Percentiles rank a stretch among this genome's conserved stretches.
Evolutionary conservation across 768 basidiomycete genomes (phyloP).

Genomic region (Hygrophorus pudorinus): DNA sequence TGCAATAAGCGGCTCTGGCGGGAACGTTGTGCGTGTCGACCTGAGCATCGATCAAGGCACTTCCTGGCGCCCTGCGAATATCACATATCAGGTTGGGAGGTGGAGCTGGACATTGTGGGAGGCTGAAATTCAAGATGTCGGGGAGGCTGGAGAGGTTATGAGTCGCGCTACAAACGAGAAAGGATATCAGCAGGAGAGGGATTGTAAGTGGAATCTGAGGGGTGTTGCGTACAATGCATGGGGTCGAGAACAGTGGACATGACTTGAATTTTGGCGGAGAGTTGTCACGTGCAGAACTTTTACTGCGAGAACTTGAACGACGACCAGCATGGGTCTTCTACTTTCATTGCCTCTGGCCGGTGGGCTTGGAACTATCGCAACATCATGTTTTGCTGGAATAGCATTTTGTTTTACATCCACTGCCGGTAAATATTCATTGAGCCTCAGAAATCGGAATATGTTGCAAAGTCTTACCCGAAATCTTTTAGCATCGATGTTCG

Average conservation of each 20-base stretch:
- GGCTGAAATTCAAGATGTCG: constrained; percentile 27
- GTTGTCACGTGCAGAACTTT: no score
- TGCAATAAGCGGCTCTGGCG: constrained; percentile 35
- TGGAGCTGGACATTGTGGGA: constrained; percentile 79
- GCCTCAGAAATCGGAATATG: not conserved
- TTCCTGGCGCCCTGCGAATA: constrained; percentile 39
- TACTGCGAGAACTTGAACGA: no score
- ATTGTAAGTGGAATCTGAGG: constrained; percentile 54
- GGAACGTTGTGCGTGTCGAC: constrained; percentile 39
- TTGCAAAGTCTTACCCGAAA: constrained; percentile 7
- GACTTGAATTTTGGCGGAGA: no score
- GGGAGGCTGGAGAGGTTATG: constrained; percentile 25
- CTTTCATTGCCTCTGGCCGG: constrained; percentile 67
- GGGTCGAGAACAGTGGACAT: constrained; percentile 32
- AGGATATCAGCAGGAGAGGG: constrained; percentile 38
- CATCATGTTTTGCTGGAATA: constrained; percentile 75
- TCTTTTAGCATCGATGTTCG: constrained; percentile 80
- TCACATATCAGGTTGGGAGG: constrained; percentile 49
- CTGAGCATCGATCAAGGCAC: constrained; percentile 41
- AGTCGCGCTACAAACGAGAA: constrained; percentile 44
- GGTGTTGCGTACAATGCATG: constrained; percentile 52
- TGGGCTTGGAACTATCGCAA: constrained; percentile 56
- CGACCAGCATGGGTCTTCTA: constrained; percentile 55
- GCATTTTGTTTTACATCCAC: constrained; percentile 85
- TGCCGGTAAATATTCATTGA: constrained; percentile 44